phyloP scores from a whole-genome alignment of 225 moss, liverwort and hornwort species.

The Pseudoscleropodium purum region DNA sequence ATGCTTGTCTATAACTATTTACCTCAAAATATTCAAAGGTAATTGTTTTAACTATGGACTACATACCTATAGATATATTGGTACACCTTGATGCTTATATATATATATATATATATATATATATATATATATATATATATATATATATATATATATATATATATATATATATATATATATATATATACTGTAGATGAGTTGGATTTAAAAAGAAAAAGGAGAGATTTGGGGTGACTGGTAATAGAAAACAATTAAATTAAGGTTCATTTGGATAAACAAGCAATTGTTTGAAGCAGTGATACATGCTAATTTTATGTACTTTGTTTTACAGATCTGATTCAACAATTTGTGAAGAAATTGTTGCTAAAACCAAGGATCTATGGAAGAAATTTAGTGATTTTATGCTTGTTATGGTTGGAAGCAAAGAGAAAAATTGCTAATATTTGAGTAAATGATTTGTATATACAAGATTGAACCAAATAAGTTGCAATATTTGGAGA shows the following conservation, averaged over 20 bases:
- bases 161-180: too few species aligned
- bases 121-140: too few species aligned
- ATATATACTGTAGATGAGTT: too few species aligned
- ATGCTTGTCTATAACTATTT: background rate
- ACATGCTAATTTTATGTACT: background rate
- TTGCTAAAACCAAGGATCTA: background rate
- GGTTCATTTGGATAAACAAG: background rate
- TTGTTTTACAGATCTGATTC: background rate
- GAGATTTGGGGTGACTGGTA: fast-evolving
- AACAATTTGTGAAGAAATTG: background rate
- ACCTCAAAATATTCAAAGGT: background rate
- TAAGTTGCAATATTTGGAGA: background rate
- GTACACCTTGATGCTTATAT: background rate
- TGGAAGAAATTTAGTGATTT: background rate
- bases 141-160: too few species aligned
- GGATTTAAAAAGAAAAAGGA: background rate
- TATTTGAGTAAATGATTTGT: background rate
- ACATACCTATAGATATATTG: background rate
- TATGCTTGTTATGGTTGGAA: background rate
- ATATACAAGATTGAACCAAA: background rate
- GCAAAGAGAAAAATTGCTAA: background rate
- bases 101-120: too few species aligned
- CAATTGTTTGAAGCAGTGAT: background rate
- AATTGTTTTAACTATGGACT: background rate
- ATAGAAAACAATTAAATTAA: too few species aligned